Evolutionary conservation across 306 rosid genomes (phyloP).

Genomic region (Prunus mume): DNA sequence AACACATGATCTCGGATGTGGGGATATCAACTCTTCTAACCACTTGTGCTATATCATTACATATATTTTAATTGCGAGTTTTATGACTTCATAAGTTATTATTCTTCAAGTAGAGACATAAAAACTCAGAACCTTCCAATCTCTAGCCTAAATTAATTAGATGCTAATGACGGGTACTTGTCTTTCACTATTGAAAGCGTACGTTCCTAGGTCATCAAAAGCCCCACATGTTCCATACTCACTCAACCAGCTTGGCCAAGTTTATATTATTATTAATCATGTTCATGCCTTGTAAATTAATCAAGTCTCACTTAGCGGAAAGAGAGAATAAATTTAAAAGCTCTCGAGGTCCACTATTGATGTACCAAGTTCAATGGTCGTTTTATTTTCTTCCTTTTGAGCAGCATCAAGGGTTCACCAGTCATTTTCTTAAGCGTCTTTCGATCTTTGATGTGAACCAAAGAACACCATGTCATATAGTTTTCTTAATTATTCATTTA

Average conservation of each 20-base stretch:
- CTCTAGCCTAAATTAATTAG: neutral
- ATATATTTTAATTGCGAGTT: no score
- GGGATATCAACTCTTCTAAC: no score
- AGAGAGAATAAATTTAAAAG: neutral
- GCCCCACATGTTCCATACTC: neutral
- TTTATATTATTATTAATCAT: neutral
- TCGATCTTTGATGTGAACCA: neutral
- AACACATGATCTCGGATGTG: no score
- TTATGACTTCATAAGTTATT: no score
- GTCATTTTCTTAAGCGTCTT: neutral
- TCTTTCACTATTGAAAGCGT: neutral
- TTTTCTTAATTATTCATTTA: neutral
- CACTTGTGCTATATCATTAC: no score
- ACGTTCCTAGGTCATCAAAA: neutral
- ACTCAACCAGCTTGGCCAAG: conserved; percentile 5
- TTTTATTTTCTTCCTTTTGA: conserved; percentile 12
- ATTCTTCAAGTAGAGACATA: no score
- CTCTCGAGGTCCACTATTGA: no score
- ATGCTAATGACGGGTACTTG: neutral
- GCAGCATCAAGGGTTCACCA: conserved; percentile 10
- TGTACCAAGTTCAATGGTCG: neutral
- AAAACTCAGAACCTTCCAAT: neutral
- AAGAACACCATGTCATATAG: neutral
- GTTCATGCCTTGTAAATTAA: conserved; percentile 15
- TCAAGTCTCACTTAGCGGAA: conserved; percentile 13